These are phyloP conservation scores for Salix udensis DNA, from an alignment of 345 rosid genomes.

Conservation along the genomic window DNA sequence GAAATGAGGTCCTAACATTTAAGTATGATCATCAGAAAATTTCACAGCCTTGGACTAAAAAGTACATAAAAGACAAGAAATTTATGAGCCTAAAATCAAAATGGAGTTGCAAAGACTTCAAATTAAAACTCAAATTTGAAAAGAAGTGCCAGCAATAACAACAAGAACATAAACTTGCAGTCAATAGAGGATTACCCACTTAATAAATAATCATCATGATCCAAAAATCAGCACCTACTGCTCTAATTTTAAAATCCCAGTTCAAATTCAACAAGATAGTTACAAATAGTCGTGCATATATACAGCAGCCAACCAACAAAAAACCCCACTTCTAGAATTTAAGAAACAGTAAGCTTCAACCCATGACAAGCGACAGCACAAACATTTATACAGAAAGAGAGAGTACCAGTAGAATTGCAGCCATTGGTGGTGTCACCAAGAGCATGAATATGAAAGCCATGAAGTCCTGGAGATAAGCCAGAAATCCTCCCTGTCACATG, in stretches of 20 bases:
- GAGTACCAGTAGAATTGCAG: conserved; percentile 84
- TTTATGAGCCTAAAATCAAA: not conserved
- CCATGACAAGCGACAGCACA: not conserved
- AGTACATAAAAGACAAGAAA: not conserved
- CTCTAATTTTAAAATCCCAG: not conserved
- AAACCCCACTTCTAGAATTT: not conserved
- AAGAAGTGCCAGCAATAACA: not conserved
- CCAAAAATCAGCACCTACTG: not conserved
- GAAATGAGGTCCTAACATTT: conserved; percentile 75
- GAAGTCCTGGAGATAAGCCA: conserved; percentile 78
- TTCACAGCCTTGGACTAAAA: not conserved
- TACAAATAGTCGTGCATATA: not conserved
- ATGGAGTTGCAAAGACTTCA: not conserved
- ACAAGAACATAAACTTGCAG: not conserved
- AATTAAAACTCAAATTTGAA: not conserved
- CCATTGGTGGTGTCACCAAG: conserved; percentile 93
- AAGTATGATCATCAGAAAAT: not conserved
- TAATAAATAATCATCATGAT: not conserved
- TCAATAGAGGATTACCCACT: not conserved
- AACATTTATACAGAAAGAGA: not conserved
- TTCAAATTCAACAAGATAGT: not conserved
- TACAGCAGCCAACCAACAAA: not conserved
- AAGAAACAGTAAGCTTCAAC: not conserved
- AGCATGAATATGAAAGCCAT: conserved; percentile 89
- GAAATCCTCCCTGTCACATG: conserved; percentile 66